Conservation (phyloP, 2,329 filamentous ascomycete species). For the Calonectria multiphialidica region DNA sequence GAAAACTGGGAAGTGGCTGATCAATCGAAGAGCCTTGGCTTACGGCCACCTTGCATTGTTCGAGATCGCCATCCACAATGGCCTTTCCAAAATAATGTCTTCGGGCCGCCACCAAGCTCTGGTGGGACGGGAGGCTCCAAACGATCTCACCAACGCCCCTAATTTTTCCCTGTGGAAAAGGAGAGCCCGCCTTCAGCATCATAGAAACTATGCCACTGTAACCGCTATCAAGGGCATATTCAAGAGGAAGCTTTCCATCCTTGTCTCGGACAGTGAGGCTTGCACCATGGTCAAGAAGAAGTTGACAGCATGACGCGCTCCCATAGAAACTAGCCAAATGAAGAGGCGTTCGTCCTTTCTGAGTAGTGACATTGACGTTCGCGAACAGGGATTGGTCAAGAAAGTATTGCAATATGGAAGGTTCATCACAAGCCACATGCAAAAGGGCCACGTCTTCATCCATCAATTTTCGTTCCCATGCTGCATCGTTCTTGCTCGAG, state of each 20-base stretch:
- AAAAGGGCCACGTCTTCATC: too few species aligned
- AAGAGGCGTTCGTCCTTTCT: background rate
- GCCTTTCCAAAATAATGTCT: background rate
- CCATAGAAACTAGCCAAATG: background rate
- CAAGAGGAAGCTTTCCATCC: background rate
- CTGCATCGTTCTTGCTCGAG: background rate
- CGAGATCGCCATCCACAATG: background rate
- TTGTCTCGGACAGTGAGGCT: background rate
- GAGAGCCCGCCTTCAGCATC: background rate
- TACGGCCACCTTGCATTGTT: background rate
- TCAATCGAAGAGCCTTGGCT: background rate
- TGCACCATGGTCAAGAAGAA: background rate
- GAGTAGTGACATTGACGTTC: background rate
- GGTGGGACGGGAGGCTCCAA: too few species aligned
- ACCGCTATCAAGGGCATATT: background rate
- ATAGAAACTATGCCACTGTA: background rate
- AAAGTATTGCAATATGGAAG: background rate
- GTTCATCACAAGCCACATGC: conserved; percentile 13
- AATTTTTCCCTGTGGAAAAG: background rate
- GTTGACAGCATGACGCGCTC: background rate
- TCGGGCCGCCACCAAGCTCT: too few species aligned
- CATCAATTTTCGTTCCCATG: too few species aligned
- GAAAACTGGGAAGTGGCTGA: background rate
- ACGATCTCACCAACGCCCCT: too few species aligned
- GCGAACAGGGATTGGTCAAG: background rate